Conservation (phyloP, 495 filamentous ascomycete genomes). For the Delitschia confertaspora region DNA sequence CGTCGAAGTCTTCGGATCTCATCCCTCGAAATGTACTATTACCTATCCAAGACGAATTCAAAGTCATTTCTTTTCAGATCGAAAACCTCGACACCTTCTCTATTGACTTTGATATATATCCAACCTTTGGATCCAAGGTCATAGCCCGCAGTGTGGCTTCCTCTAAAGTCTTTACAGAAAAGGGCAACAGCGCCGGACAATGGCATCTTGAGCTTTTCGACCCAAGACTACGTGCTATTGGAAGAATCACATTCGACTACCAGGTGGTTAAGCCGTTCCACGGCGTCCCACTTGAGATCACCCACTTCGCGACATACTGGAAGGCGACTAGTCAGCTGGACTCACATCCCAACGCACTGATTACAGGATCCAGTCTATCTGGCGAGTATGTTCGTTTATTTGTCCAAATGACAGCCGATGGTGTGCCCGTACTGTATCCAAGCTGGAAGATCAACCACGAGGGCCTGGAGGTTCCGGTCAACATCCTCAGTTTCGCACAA, state of each 20-base stretch:
- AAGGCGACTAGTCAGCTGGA: conserved; percentile 91
- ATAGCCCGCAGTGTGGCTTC: conserved; percentile 91
- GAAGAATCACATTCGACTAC: conserved; percentile 84
- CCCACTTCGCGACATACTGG: conserved; percentile 98
- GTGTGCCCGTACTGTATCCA: conserved; percentile 77
- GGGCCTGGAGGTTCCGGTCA: conserved; percentile 73
- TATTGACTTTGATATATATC: conserved; percentile 95
- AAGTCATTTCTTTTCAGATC: conserved; percentile 87
- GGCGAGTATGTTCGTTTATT: conserved; percentile 88
- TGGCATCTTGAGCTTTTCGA: conserved; percentile 88
- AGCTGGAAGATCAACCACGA: conserved; percentile 68
- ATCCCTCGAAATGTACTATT: conserved; percentile 92
- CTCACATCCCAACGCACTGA: conserved; percentile 68
- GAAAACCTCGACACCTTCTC: conserved; percentile 86
- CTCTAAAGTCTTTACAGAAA: conserved; percentile 69
- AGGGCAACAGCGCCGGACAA: conserved; percentile 63
- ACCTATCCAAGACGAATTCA: conserved; percentile 90
- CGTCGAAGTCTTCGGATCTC: conserved; percentile 87
- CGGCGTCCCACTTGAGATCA: conserved; percentile 89
- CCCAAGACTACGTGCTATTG: conserved; percentile 83
- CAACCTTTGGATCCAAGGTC: conserved; percentile 92
- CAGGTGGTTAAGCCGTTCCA: conserved; percentile 95
- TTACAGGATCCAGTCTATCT: conserved; percentile 89
- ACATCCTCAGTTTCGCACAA: conserved; percentile 62
- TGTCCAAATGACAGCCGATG: conserved; percentile 82